These are phyloP conservation scores for Colletotrichum sidae DNA, from an alignment of 2,329 filamentous ascomycete genomes.

Conservation along the genomic window DNA sequence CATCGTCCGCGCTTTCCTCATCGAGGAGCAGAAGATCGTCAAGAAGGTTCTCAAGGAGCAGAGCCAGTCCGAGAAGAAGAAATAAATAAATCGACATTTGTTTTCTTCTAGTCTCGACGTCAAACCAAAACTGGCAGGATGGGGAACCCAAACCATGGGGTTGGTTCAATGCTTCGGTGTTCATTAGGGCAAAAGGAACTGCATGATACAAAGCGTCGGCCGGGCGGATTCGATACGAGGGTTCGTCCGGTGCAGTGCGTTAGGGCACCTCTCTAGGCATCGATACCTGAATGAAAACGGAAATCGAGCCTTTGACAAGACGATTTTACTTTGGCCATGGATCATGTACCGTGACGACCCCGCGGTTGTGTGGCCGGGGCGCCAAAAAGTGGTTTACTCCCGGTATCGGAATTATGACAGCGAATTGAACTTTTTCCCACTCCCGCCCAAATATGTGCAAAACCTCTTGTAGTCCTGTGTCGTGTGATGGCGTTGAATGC, in stretches of 20 bases:
- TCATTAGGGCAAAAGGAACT: conserved; percentile 61
- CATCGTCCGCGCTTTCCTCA: conserved; percentile 97
- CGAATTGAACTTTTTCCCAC: conserved; percentile 34
- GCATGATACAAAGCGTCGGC: conserved; percentile 56
- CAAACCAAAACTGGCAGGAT: conserved; percentile 38
- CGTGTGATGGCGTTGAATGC: background rate
- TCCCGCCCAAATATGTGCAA: background rate
- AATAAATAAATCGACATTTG: conserved; percentile 61
- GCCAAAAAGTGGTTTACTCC: conserved; percentile 27
- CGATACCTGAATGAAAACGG: conserved; percentile 40
- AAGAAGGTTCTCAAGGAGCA: conserved; percentile 99
- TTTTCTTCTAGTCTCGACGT: conserved; percentile 38
- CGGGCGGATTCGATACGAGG: conserved; percentile 48
- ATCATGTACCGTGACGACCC: conserved; percentile 18
- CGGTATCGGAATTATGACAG: conserved; percentile 31
- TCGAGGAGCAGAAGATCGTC: conserved; percentile 99
- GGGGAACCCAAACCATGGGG: conserved; percentile 44
- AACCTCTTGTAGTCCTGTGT: background rate
- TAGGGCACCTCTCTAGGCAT: conserved; percentile 44
- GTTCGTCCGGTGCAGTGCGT: conserved; percentile 52
- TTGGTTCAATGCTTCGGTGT: conserved; percentile 66
- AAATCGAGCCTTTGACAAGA: conserved; percentile 37
- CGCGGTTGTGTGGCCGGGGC: conserved; percentile 24
- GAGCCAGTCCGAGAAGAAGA: conserved; percentile 78
- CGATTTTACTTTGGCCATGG: conserved; percentile 4